A percentile compares a stretch with the other conserved stretches of the same genome.
These are phyloP conservation scores for Cichorium intybus DNA, from an alignment of 140 eudicot genomes.

Conservation along the genomic window DNA sequence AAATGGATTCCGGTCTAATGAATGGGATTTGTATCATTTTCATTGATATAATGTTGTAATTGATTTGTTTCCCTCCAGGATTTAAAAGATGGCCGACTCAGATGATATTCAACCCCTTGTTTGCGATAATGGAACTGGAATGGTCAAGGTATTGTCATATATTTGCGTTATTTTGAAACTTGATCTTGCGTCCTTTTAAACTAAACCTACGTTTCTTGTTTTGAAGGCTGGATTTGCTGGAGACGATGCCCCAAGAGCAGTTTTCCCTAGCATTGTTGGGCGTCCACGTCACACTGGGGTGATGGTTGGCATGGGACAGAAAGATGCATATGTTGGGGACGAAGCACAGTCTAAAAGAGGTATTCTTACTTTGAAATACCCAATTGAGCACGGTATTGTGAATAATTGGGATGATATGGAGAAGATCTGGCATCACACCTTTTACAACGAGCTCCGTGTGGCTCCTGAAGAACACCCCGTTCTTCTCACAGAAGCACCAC, in stretches of 20 bases:
- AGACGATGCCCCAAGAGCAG: slow-evolving; percentile 78
- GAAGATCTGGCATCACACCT: slow-evolving; percentile 77
- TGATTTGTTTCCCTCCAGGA: slow-evolving; percentile 6
- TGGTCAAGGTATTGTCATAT: slow-evolving; percentile 56
- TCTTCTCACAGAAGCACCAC: slow-evolving; percentile 79
- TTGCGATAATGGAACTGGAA: slow-evolving; percentile 83
- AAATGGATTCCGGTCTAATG: neutral
- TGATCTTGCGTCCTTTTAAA: neutral
- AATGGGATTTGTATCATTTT: neutral
- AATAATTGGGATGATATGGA: slow-evolving; percentile 79
- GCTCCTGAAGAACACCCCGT: slow-evolving; percentile 81
- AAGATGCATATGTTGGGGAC: slow-evolving; percentile 69
- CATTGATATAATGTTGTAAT: neutral
- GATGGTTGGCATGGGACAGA: slow-evolving; percentile 81
- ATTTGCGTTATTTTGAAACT: neutral
- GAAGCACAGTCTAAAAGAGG: slow-evolving; percentile 76
- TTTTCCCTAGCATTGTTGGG: slow-evolving; percentile 71
- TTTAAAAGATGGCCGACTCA: slow-evolving; percentile 52
- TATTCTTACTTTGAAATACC: slow-evolving; percentile 61
- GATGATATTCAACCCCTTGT: slow-evolving; percentile 82
- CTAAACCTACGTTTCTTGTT: slow-evolving; percentile 1
- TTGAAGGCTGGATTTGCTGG: slow-evolving; percentile 76
- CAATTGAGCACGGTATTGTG: slow-evolving; percentile 70
- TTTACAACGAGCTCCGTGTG: slow-evolving; percentile 74
- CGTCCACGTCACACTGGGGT: slow-evolving; percentile 78